Evolutionary conservation across 345 rosid genomes (phyloP).

Genomic region (Ceriops decandra): DNA sequence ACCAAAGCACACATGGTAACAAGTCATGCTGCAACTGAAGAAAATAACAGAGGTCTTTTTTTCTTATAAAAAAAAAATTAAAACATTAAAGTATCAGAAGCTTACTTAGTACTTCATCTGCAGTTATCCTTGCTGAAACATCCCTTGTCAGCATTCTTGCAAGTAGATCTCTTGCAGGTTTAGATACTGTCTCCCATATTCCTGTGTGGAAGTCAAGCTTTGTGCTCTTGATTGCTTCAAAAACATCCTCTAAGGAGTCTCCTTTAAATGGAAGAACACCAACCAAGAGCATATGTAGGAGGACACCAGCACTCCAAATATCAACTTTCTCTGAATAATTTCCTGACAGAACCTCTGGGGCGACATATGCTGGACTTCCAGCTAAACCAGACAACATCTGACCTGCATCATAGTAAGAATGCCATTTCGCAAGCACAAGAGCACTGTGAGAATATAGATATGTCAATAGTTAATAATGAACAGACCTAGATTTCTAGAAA

Average conservation of each 20-base stretch:
- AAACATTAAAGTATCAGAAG: conserved; percentile 14
- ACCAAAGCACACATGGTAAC: neutral
- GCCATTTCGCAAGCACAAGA: conserved; percentile 11
- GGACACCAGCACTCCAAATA: conserved; percentile 94
- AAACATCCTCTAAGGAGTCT: conserved; percentile 65
- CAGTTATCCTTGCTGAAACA: conserved; percentile 75
- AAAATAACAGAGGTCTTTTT: too few relatives aligned
- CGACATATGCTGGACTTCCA: conserved; percentile 96
- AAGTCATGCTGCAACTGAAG: too few relatives aligned
- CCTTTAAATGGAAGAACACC: conserved; percentile 89
- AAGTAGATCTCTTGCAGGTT: conserved; percentile 78
- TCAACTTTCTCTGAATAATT: conserved; percentile 89
- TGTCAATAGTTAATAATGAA: neutral
- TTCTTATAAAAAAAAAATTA: too few relatives aligned
- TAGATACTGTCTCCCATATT: conserved; percentile 72
- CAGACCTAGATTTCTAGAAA: neutral
- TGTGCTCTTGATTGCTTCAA: conserved; percentile 69
- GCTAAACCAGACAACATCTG: conserved; percentile 86
- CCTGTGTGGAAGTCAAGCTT: conserved; percentile 84
- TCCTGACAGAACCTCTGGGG: conserved; percentile 80
- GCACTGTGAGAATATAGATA: conserved; percentile 5
- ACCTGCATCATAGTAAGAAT: conserved; percentile 42
- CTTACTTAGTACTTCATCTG: conserved; percentile 91
- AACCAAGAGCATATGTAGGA: conserved; percentile 67
- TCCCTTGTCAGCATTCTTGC: conserved; percentile 89